Evolutionary conservation across 768 basidiomycete genomes (phyloP).

Genomic region (Phaeolepiota aurea): DNA sequence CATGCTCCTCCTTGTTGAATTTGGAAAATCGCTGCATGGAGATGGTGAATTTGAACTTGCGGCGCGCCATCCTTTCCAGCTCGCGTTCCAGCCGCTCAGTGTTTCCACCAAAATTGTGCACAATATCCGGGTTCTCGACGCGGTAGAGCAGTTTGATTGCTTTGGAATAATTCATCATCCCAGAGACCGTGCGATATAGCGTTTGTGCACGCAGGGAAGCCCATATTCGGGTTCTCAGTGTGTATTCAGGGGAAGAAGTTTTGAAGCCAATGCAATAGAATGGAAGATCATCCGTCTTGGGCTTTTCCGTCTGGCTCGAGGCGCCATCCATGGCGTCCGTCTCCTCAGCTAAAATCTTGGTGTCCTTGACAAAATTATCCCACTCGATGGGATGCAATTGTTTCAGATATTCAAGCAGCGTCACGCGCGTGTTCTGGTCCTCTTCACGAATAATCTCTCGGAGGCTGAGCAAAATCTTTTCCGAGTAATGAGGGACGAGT

Average conservation of each 20-base stretch:
- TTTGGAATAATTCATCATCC: slow-evolving; percentile 99
- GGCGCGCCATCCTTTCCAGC: slow-evolving; percentile 90
- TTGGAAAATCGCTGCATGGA: slow-evolving; percentile 99
- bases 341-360: slow-evolving; percentile 96
- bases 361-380: slow-evolving; percentile 99
- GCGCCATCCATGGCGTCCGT: slow-evolving; percentile 52
- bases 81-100: slow-evolving; percentile 94
- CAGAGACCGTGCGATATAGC: slow-evolving; percentile 95
- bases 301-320: slow-evolving; percentile 55
- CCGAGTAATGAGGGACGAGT: slow-evolving; percentile 96
- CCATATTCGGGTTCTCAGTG: slow-evolving; percentile 98
- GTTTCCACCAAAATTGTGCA: slow-evolving; percentile 93
- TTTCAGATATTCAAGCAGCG: slow-evolving; percentile 94
- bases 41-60: slow-evolving; percentile 97
- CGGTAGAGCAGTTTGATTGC: slow-evolving; percentile 98
- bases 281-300: slow-evolving; percentile 84
- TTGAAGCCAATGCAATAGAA: slow-evolving; percentile 99
- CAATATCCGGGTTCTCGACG: slow-evolving; percentile 97
- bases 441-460: slow-evolving; percentile 98
- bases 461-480: slow-evolving; percentile 94
- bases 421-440: slow-evolving; percentile 93
- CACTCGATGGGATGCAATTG: slow-evolving; percentile 98
- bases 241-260: slow-evolving; percentile 97
- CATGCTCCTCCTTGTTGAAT: slow-evolving; percentile 98
- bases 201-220: slow-evolving; percentile 97